A percentile compares a stretch with the other conserved stretches of the same genome.
phyloP scores from a whole-genome alignment of 2,329 filamentous ascomycete genomes.

The Colletotrichum australisinense region DNA sequence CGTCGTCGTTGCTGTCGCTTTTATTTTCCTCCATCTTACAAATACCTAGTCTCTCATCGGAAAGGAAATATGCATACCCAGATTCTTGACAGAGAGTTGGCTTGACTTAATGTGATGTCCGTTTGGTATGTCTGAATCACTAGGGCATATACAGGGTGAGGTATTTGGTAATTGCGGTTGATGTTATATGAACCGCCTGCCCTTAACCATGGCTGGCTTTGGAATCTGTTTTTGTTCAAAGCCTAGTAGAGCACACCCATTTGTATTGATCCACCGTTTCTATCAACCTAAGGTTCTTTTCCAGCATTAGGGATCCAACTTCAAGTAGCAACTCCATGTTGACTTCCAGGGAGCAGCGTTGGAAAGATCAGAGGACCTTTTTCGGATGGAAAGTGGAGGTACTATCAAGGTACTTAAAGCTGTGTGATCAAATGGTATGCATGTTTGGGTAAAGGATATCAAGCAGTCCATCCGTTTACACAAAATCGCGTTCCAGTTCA shows the following conservation, averaged over 20 bases:
- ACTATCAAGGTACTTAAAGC: neutral
- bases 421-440: neutral
- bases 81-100: slow-evolving; percentile 13
- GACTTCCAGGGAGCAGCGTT: neutral
- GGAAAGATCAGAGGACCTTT: no score
- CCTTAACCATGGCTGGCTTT: no score
- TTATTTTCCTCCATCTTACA: slow-evolving; percentile 18
- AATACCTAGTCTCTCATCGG: slow-evolving; percentile 35
- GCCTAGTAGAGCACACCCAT: neutral
- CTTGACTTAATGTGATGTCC: neutral
- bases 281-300: neutral
- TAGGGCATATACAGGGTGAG: neutral
- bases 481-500: neutral
- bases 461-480: neutral
- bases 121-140: neutral
- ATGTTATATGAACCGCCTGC: neutral
- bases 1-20: slow-evolving; percentile 20
- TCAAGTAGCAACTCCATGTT: neutral
- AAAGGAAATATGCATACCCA: slow-evolving; percentile 34
- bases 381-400: no score
- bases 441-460: neutral
- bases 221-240: neutral
- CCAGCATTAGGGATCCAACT: neutral
- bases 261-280: neutral
- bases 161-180: neutral